A percentile compares a stretch with the other conserved stretches of the same genome.
phyloP scores from a whole-genome alignment of 257 asterid genomes.

The Fraxinus excelsior region DNA sequence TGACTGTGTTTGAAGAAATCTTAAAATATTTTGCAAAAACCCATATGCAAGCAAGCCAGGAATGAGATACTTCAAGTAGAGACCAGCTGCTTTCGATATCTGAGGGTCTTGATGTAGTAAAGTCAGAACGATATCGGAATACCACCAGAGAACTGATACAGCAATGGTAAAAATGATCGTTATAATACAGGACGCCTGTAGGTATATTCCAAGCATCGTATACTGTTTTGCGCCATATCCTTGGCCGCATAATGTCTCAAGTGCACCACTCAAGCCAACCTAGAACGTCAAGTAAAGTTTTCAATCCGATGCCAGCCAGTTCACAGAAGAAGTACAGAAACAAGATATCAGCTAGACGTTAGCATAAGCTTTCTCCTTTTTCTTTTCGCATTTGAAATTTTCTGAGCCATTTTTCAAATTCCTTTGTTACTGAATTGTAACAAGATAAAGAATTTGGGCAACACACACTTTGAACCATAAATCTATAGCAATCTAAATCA shows the following conservation, averaged over 20 bases:
- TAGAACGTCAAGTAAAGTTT: constrained; percentile 16
- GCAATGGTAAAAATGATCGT: constrained; percentile 37
- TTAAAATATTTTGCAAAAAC: constrained; percentile 54
- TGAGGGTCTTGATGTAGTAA: constrained; percentile 61
- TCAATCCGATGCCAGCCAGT: not conserved
- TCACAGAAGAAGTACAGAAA: not conserved
- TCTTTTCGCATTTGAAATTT: too few species aligned
- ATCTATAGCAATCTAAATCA: too few species aligned
- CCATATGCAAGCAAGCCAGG: constrained; percentile 78
- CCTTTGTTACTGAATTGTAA: too few species aligned
- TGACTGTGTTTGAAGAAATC: constrained; percentile 75
- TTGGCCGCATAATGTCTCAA: constrained; percentile 88
- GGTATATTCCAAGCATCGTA: constrained; percentile 57
- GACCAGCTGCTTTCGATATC: constrained; percentile 54
- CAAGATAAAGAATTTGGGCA: too few species aligned
- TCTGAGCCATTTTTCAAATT: too few species aligned
- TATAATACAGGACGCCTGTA: constrained; percentile 69
- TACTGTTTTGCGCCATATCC: constrained; percentile 69
- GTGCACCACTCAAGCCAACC: constrained; percentile 85
- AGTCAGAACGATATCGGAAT: constrained; percentile 43
- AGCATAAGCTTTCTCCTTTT: not conserved
- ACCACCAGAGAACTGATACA: constrained; percentile 66
- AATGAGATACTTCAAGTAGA: constrained; percentile 59
- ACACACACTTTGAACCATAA: too few species aligned
- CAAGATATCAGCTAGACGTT: not conserved